Evolutionary conservation across 2,329 filamentous ascomycete species (phyloP).

Genomic region (Sporothrix globosa): DNA sequence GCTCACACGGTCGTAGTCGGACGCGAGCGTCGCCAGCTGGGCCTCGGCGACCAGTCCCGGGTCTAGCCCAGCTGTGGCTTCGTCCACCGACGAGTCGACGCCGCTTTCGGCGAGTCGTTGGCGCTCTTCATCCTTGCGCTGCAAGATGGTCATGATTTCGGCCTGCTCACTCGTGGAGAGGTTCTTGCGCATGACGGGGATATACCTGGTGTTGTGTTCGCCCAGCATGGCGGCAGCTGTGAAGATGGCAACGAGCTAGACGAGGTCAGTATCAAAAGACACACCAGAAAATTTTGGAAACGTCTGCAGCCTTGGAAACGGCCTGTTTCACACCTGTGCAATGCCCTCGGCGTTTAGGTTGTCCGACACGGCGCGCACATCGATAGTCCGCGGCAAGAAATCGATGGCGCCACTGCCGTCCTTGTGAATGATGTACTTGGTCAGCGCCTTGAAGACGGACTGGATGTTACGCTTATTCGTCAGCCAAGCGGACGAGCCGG

Average conservation of each 20-base stretch:
- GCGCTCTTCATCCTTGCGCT: conserved; percentile 53
- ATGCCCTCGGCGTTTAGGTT: conserved; percentile 36
- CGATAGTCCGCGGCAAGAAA: conserved; percentile 36
- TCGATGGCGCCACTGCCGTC: conserved; percentile 37
- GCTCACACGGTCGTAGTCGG: conserved; percentile 56
- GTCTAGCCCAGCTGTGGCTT: conserved; percentile 51
- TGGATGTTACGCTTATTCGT: conserved; percentile 89
- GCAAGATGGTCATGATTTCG: conserved; percentile 54
- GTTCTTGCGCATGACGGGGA: conserved; percentile 42
- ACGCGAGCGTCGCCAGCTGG: conserved; percentile 55
- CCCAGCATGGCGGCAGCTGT: conserved; percentile 45
- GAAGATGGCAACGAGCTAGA: conserved; percentile 43
- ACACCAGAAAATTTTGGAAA: not conserved
- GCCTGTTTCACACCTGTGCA: conserved; percentile 17
- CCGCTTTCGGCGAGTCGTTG: conserved; percentile 43
- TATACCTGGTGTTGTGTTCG: conserved; percentile 40
- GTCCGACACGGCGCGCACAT: conserved; percentile 37
- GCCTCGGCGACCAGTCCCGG: conserved; percentile 62
- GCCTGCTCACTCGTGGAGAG: conserved; percentile 47
- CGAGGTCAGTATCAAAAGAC: not conserved
- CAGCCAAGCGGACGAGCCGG: conserved; percentile 50
- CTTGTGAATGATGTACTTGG: conserved; percentile 64
- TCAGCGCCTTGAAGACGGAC: conserved; percentile 80
- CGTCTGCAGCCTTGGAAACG: no score
- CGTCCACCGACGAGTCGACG: conserved; percentile 45